phyloP scores from a whole-genome alignment of 176 grass and related monocot genomes.

The Luzula sylvatica region DNA sequence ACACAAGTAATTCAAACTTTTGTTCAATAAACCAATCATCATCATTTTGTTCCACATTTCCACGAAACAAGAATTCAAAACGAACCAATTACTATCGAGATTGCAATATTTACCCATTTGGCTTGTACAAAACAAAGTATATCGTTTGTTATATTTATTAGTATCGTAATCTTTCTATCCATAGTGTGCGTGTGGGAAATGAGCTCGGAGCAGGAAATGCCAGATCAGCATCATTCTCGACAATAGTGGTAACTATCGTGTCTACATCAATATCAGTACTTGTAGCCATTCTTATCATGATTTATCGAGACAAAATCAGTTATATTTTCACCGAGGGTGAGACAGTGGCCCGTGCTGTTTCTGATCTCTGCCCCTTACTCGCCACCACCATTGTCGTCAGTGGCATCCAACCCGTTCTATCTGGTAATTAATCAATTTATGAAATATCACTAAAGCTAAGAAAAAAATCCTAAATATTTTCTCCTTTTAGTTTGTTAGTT shows the following conservation, averaged over 20 bases:
- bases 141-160: background rate
- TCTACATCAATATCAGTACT: slow-evolving; percentile 38
- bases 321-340: slow-evolving; percentile 69
- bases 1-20: too few relatives aligned
- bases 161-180: slow-evolving; percentile 2
- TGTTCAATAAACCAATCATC: too few relatives aligned
- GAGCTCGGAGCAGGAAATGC: slow-evolving; percentile 80
- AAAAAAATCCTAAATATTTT: background rate
- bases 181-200: slow-evolving; percentile 70
- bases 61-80: background rate
- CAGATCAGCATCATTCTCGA: slow-evolving; percentile 60
- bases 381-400: slow-evolving; percentile 53
- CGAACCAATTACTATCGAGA: background rate
- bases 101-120: background rate
- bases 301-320: slow-evolving; percentile 63
- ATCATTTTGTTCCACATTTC: background rate
- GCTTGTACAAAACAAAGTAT: background rate
- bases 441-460: background rate
- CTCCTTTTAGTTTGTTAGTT: background rate
- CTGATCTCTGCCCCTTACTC: slow-evolving; percentile 69
- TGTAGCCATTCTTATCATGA: slow-evolving; percentile 28
- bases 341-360: slow-evolving; percentile 44
- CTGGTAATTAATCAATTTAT: slow-evolving; percentile 32
- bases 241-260: slow-evolving; percentile 42
- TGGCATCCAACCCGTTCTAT: slow-evolving; percentile 75